Percentiles rank a stretch among this genome's conserved stretches.
Conservation (phyloP, 2,329 filamentous ascomycete genomes). For the Cladosporium sp. region DNA sequence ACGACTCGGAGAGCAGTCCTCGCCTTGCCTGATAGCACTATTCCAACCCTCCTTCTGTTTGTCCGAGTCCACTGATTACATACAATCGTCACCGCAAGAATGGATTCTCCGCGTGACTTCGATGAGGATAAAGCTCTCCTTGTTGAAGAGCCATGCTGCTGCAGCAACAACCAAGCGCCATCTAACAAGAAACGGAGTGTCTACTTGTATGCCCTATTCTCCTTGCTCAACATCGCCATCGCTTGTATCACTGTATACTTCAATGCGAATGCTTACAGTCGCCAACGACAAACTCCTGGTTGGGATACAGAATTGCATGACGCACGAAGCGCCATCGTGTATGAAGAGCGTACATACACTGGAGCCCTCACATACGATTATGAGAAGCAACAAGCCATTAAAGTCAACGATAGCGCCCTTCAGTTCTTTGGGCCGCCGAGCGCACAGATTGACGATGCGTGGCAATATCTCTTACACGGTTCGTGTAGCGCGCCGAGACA, state of each 20-base stretch:
- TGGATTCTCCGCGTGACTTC: not conserved
- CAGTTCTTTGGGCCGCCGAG: conserved; percentile 26
- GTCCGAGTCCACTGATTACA: not conserved
- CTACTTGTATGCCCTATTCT: not conserved
- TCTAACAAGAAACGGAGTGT: not conserved
- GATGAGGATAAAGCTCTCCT: not conserved
- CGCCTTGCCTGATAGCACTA: not conserved
- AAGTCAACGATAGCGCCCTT: conserved; percentile 7
- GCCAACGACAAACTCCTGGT: not conserved
- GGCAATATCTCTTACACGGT: conserved; percentile 23
- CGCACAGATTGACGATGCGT: conserved; percentile 22
- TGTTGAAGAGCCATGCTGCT: not conserved
- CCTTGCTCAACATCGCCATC: too few species aligned
- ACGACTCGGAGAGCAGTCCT: not conserved
- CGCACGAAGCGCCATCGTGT: not conserved
- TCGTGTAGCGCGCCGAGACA: not conserved
- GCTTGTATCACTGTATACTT: too few species aligned
- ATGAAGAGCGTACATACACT: not conserved
- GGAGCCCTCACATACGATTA: not conserved
- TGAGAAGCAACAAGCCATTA: not conserved
- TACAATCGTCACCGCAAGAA: not conserved
- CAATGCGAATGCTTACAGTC: not conserved
- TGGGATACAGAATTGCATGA: not conserved
- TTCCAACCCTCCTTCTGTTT: not conserved
- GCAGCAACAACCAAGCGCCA: not conserved